phyloP scores from a whole-genome alignment of 2,329 filamentous ascomycete species.

The Thelonectria blattea region DNA sequence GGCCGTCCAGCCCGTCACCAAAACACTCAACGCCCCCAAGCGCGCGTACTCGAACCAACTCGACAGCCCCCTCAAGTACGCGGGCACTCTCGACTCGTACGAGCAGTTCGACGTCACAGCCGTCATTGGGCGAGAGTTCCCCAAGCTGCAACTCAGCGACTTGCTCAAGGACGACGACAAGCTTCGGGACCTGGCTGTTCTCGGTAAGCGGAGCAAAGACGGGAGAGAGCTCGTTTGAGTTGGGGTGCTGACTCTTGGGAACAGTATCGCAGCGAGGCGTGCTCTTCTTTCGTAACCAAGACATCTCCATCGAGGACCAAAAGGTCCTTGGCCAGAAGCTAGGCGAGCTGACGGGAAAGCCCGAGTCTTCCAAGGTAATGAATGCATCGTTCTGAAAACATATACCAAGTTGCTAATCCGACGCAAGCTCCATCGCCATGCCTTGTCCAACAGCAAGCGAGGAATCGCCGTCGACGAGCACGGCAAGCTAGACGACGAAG shows the following conservation, averaged over 20 bases:
- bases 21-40: slow-evolving; percentile 5
- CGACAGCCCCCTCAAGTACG: slow-evolving; percentile 15
- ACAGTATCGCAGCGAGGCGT: slow-evolving; percentile 21
- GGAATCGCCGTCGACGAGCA: slow-evolving; percentile 22
- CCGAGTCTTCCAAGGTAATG: slow-evolving; percentile 20
- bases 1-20: slow-evolving; percentile 14
- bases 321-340: slow-evolving; percentile 21
- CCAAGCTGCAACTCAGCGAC: slow-evolving; percentile 16
- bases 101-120: slow-evolving; percentile 23
- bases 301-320: slow-evolving; percentile 18
- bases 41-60: slow-evolving; percentile 6
- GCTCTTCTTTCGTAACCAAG: slow-evolving; percentile 22
- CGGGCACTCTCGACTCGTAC: slow-evolving; percentile 11
- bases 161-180: slow-evolving; percentile 19
- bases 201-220: slow-evolving; percentile 1
- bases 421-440: slow-evolving; percentile 18
- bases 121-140: slow-evolving; percentile 18
- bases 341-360: slow-evolving; percentile 22
- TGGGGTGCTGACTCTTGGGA: background rate
- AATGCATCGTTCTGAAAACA: background rate
- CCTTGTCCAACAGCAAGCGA: slow-evolving; percentile 22
- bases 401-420: background rate
- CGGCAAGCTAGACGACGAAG: slow-evolving; percentile 23
- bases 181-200: slow-evolving; percentile 19
- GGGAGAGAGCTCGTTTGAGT: background rate